Evolutionary conservation across 208 protist species (phyloP).

Genomic region (Leishmania mexicana): DNA sequence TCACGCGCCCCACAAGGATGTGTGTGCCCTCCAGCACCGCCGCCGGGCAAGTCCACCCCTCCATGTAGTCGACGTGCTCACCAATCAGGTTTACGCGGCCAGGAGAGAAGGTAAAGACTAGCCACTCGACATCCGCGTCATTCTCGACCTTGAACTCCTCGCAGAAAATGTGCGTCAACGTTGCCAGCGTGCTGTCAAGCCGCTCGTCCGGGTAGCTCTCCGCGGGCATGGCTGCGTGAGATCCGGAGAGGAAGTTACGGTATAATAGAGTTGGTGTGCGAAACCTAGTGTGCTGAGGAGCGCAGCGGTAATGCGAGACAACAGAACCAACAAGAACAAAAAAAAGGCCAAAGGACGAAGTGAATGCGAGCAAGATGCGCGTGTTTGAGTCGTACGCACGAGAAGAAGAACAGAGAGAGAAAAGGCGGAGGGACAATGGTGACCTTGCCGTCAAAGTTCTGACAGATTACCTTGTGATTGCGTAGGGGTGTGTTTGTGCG

Average conservation of each 20-base stretch:
- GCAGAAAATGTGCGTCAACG: constrained; percentile 54
- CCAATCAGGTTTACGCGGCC: constrained; percentile 92
- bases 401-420: background rate
- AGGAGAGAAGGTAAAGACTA: constrained; percentile 78
- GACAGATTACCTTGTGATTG: background rate
- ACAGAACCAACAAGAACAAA: background rate
- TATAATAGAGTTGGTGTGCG: too few species aligned
- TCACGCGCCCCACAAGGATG: constrained; percentile 75
- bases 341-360: background rate
- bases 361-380: background rate
- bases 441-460: background rate
- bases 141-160: constrained; percentile 53
- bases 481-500: too few species aligned
- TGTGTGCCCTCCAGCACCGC: constrained; percentile 60
- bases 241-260: background rate
- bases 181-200: constrained; percentile 44
- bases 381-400: background rate
- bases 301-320: background rate
- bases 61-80: constrained; percentile 93
- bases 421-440: too few species aligned
- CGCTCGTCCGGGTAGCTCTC: constrained; percentile 55
- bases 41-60: constrained; percentile 78
- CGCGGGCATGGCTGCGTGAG: constrained; percentile 27
- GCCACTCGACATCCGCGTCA: constrained; percentile 69
- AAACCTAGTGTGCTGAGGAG: background rate